A percentile compares a stretch with the other conserved stretches of the same genome.
phyloP scores from a whole-genome alignment of 106 monocot genomes.

The Acorus calamus region DNA sequence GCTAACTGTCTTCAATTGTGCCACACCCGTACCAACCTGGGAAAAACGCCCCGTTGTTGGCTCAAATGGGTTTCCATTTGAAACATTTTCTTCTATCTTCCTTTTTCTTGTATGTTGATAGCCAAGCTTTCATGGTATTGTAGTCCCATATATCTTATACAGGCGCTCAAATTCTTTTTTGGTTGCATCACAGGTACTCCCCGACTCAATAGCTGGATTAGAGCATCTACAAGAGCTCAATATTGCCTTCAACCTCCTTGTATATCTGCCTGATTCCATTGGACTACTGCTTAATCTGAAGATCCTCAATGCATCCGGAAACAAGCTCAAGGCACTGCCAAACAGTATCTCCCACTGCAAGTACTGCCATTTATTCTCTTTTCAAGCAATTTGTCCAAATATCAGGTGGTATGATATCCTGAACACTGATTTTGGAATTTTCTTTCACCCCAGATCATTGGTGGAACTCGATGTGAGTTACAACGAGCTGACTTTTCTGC shows the following conservation, averaged over 20 bases:
- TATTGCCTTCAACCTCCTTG: constrained; percentile 56
- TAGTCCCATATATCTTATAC: too few relatives aligned
- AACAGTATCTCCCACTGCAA: constrained; percentile 88
- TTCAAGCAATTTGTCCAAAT: not conserved
- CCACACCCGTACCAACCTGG: too few relatives aligned
- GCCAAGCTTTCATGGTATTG: not conserved
- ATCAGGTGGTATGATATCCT: too few relatives aligned
- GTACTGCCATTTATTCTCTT: constrained; percentile 14
- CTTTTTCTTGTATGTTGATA: not conserved
- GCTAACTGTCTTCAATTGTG: too few relatives aligned
- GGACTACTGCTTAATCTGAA: constrained; percentile 74
- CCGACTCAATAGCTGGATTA: constrained; percentile 75
- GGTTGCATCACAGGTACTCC: constrained; percentile 37
- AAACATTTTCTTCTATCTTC: not conserved
- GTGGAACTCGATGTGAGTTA: constrained; percentile 89
- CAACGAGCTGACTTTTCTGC: constrained; percentile 67
- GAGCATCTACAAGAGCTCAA: constrained; percentile 67
- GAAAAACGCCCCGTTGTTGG: too few relatives aligned
- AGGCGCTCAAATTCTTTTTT: not conserved
- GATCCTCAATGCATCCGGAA: constrained; percentile 71
- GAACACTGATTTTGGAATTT: too few relatives aligned
- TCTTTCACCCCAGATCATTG: constrained; percentile 39
- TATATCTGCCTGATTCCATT: constrained; percentile 77
- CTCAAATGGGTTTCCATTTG: too few relatives aligned
- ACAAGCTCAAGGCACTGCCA: constrained; percentile 80